Conservation (phyloP, 805 yeast genomes). For the Hanseniaspora hatyaiensis region DNA sequence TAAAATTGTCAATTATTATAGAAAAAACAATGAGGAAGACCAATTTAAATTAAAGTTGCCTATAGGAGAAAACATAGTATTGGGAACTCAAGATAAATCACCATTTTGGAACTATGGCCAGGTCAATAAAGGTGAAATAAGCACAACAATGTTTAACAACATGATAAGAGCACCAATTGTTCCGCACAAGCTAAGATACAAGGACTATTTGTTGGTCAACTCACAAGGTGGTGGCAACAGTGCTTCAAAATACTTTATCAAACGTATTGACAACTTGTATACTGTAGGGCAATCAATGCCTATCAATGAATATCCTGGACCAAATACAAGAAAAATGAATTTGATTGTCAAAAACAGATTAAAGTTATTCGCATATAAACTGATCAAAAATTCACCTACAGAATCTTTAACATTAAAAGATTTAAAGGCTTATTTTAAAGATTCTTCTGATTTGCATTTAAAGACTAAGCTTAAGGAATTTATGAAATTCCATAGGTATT, state of each 20-base stretch:
- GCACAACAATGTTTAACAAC: slow-evolving; percentile 85
- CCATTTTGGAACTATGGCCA: slow-evolving; percentile 98
- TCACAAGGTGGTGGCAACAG: slow-evolving; percentile 56
- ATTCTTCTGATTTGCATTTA: slow-evolving; percentile 93
- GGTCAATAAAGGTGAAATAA: slow-evolving; percentile 87
- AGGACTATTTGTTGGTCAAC: slow-evolving; percentile 73
- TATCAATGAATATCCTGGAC: slow-evolving; percentile 91
- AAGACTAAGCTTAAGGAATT: slow-evolving; percentile 91
- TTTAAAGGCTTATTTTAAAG: slow-evolving; percentile 86
- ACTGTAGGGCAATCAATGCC: slow-evolving; percentile 90
- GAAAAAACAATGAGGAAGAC: slow-evolving; percentile 74
- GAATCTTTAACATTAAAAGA: slow-evolving; percentile 75
- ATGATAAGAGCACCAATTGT: slow-evolving; percentile 88
- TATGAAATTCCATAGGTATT: slow-evolving; percentile 92
- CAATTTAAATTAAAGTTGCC: slow-evolving; percentile 74
- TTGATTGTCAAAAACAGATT: slow-evolving; percentile 82
- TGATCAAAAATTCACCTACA: slow-evolving; percentile 61
- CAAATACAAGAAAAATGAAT: slow-evolving; percentile 91
- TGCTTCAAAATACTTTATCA: slow-evolving; percentile 55
- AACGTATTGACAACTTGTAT: slow-evolving; percentile 60
- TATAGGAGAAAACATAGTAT: slow-evolving; percentile 87
- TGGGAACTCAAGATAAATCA: slow-evolving; percentile 91
- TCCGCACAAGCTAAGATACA: slow-evolving; percentile 62
- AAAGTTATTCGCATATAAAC: slow-evolving; percentile 86
- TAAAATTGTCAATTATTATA: slow-evolving; percentile 80